Conservation (phyloP, 768 basidiomycete genomes). For the Panellus pusillus region DNA sequence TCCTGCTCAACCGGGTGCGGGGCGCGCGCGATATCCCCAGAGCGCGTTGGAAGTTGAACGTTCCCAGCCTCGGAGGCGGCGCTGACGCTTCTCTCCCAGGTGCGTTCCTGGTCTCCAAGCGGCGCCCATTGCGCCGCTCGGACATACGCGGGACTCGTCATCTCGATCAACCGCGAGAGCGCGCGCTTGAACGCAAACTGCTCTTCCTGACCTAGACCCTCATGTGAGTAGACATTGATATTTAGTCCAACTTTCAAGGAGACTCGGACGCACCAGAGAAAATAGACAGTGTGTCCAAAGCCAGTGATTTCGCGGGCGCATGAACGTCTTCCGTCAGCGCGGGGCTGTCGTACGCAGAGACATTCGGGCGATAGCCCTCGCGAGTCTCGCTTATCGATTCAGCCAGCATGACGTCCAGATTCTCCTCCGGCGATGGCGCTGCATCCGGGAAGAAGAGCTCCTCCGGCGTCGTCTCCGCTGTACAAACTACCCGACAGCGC, state of each 20-base stretch:
- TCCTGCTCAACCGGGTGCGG: not conserved
- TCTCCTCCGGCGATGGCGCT: not conserved
- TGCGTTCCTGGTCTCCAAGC: constrained; percentile 29
- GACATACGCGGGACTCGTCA: constrained; percentile 44
- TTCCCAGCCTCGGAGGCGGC: too few species aligned
- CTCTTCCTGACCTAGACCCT: constrained; percentile 51
- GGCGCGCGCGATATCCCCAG: not conserved
- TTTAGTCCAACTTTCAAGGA: too few species aligned
- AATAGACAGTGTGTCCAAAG: constrained; percentile 53
- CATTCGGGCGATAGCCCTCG: constrained; percentile 54
- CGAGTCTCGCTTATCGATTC: constrained; percentile 50
- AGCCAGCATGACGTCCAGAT: constrained; percentile 36
- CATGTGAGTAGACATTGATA: too few species aligned
- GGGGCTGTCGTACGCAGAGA: constrained; percentile 49
- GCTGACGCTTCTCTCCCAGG: constrained; percentile 38
- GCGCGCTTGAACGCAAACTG: constrained; percentile 64
- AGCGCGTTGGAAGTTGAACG: too few species aligned
- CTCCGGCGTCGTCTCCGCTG: constrained; percentile 40
- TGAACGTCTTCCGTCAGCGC: constrained; percentile 30
- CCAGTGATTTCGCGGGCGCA: constrained; percentile 26
- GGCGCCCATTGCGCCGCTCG: constrained; percentile 36
- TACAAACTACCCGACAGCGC: constrained; percentile 36
- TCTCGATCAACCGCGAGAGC: constrained; percentile 57
- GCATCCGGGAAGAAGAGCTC: constrained; percentile 60
- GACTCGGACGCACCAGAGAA: constrained; percentile 39